Evolutionary conservation across 2,329 filamentous ascomycete genomes (phyloP).

Genomic region (Epichloe gansuensis): DNA sequence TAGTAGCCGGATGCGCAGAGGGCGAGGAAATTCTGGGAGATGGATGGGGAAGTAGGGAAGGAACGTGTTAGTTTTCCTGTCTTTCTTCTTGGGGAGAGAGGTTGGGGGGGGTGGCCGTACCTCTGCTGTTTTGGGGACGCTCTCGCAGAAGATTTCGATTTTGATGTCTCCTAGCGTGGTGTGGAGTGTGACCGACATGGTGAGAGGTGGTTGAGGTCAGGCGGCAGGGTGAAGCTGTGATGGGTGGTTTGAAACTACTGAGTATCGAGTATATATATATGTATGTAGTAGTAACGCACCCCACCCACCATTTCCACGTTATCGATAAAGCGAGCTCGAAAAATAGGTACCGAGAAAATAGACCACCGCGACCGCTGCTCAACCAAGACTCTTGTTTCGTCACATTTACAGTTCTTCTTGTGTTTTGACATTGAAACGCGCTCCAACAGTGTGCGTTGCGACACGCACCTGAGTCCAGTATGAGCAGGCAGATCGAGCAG

Average conservation of each 20-base stretch:
- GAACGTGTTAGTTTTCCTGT: neutral
- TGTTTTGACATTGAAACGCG: no score
- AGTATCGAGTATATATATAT: no score
- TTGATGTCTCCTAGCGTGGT: constrained; percentile 86
- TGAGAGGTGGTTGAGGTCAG: neutral
- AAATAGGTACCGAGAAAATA: no score
- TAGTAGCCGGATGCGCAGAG: constrained; percentile 74
- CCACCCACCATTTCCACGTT: no score
- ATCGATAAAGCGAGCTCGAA: no score
- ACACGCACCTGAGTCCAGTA: constrained; percentile 20
- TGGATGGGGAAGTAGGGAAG: constrained; percentile 1
- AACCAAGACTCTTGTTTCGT: no score
- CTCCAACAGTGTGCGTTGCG: neutral
- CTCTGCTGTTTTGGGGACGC: constrained; percentile 84
- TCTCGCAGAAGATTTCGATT: constrained; percentile 91
- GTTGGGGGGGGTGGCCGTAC: constrained; percentile 26
- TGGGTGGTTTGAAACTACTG: neutral
- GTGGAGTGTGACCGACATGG: constrained; percentile 64
- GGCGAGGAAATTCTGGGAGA: constrained; percentile 65
- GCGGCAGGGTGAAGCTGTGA: neutral
- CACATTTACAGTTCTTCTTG: no score
- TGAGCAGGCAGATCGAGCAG: constrained; percentile 66
- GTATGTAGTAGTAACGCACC: no score
- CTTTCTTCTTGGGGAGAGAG: neutral
- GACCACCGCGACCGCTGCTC: no score